Conservation (phyloP, 2,329 filamentous ascomycete species). For the Scedosporium boydii region DNA sequence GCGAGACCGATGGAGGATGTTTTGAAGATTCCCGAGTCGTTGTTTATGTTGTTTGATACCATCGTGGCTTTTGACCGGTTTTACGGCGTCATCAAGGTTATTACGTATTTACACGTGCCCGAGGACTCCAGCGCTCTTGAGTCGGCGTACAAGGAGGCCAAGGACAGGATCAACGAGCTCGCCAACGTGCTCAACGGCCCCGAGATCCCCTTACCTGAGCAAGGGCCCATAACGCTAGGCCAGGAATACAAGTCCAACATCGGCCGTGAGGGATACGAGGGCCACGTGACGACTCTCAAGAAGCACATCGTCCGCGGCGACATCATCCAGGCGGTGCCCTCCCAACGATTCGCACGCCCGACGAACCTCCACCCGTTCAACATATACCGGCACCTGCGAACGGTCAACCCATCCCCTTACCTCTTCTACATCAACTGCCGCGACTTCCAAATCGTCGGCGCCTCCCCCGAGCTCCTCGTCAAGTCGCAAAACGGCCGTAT, state of each 20-base stretch:
- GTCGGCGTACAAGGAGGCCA: constrained; percentile 57
- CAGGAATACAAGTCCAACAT: constrained; percentile 88
- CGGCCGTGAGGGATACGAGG: constrained; percentile 78
- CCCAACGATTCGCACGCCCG: constrained; percentile 81
- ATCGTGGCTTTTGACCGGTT: constrained; percentile 93
- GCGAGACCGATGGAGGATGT: constrained; percentile 79
- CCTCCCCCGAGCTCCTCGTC: constrained; percentile 88
- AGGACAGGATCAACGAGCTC: constrained; percentile 52
- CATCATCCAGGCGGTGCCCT: constrained; percentile 96
- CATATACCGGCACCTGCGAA: constrained; percentile 90
- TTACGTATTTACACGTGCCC: constrained; percentile 77
- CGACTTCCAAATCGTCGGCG: constrained; percentile 90
- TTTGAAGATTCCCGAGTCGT: constrained; percentile 78
- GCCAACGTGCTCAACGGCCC: constrained; percentile 64
- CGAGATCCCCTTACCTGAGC: constrained; percentile 67
- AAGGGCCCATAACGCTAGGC: constrained; percentile 61
- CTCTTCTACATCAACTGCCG: constrained; percentile 91
- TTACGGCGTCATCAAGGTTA: constrained; percentile 83
- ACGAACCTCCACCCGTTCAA: constrained; percentile 95
- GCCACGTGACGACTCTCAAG: constrained; percentile 78
- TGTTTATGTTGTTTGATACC: constrained; percentile 97
- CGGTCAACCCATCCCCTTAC: constrained; percentile 96
- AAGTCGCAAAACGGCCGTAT: constrained; percentile 81
- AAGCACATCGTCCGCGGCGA: constrained; percentile 84
- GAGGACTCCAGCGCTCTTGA: constrained; percentile 42